Base-by-base conservation (phyloP, 108 stramenopile genomes). In the Aureococcus anophagefferens region DNA sequence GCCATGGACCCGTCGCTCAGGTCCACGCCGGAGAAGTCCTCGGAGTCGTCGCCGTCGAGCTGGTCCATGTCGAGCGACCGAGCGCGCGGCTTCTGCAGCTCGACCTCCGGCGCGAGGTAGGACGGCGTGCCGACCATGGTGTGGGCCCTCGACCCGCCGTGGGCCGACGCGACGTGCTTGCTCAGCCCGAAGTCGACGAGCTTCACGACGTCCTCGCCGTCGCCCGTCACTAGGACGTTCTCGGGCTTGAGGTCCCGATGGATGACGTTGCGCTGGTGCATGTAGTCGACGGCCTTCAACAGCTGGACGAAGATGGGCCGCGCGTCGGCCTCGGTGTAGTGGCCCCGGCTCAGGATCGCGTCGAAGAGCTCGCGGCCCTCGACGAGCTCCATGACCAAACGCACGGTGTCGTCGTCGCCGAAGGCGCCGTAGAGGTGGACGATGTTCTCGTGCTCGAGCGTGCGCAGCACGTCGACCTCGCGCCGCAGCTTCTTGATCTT, bases 211-310 rank as follows among this genome's bases (percentile, higher is more conserved):
- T 79, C 65, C 1, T 11, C 31, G 17, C 33, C 31, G 3, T 15
- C 17, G 7, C 18, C 16, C 7, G 35, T 59, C 31, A 92, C 65
- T 45, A 92, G 77, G 30, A 90, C 74, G 75, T 91, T 91, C 68
- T 91, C 91, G 0, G 89, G 85, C 72, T 94, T 92, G 35, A 94
- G 76, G 71, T 94, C 93, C 33, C 93, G 72, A 75, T 94, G 93
- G 59, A 91, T 84, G 59, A 94, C 85, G 11, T 86, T 83, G 33
- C 76, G 82, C 11, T 77, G 37, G 70, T 94, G 93, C 88, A 92
- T 81, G 67, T 90, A 85, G 18, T 76, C 64, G 35, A 94, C 68
- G 4, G 88, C 89, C 64, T 82, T 67, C 16, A 87, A 79, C 35
- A 91, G 71, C 73, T 89, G 83, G 31, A 77, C 76, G 62, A 89